Evolutionary conservation across 768 basidiomycete genomes (phyloP).

Genomic region (Calvatia gigantea): DNA sequence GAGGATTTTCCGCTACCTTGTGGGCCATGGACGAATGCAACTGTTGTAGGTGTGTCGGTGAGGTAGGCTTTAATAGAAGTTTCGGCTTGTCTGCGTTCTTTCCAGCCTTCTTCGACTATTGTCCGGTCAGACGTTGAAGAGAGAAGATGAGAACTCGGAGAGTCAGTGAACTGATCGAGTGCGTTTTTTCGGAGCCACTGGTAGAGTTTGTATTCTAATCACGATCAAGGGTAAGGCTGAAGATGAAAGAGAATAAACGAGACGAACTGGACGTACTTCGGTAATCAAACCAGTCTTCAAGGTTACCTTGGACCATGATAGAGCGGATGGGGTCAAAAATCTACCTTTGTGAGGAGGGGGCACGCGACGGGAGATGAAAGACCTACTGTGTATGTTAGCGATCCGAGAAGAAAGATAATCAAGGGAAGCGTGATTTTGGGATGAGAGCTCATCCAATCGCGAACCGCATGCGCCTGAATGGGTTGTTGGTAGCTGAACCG

Average conservation of each 20-base stretch:
- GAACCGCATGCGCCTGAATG: conserved; percentile 59
- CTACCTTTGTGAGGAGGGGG: no score
- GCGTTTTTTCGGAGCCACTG: conserved; percentile 72
- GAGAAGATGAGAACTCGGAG: conserved; percentile 13
- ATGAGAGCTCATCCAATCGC: conserved; percentile 83
- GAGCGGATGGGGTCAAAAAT: conserved; percentile 91
- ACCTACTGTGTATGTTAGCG: conserved; percentile 81
- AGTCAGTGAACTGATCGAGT: conserved; percentile 39
- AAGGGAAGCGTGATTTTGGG: conserved; percentile 82
- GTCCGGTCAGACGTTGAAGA: conserved; percentile 19
- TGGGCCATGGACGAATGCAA: conserved; percentile 79
- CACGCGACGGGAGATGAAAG: no score
- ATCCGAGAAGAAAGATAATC: conserved; percentile 84
- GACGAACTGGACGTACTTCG: conserved; percentile 40
- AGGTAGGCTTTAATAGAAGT: conserved; percentile 67
- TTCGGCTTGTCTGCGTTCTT: conserved; percentile 80
- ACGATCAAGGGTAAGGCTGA: not conserved
- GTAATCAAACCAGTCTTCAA: conserved; percentile 83
- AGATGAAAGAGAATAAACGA: not conserved
- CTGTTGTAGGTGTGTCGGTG: conserved; percentile 69
- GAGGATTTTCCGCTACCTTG: conserved; percentile 77
- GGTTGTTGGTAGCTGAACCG: conserved; percentile 59
- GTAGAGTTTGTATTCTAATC: conserved; percentile 64
- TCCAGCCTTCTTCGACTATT: conserved; percentile 59
- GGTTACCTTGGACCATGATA: conserved; percentile 76